A percentile compares a stretch with the other conserved stretches of the same genome.
Conservation (phyloP, 1,284 basidiomycete genomes). For the Fistulinella staudtii region DNA sequence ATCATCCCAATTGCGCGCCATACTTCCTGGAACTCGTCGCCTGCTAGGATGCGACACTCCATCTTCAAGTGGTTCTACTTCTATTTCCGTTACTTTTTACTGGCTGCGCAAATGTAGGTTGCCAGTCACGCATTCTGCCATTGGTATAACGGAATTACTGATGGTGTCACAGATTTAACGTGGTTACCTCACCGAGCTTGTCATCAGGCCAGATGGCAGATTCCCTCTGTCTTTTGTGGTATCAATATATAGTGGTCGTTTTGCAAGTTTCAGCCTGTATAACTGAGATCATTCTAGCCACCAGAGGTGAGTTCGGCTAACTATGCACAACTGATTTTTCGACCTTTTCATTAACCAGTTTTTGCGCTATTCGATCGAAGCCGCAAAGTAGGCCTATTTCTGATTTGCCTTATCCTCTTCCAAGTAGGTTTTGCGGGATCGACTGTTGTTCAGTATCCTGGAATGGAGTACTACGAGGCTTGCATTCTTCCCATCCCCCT, state of each 20-base stretch:
- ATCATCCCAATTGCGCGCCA: neutral
- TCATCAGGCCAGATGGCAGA: constrained; percentile 11
- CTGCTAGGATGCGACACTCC: constrained; percentile 12
- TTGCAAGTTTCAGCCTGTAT: constrained; percentile 5
- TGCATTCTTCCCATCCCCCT: constrained; percentile 11
- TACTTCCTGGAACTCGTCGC: neutral
- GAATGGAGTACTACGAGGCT: constrained; percentile 5
- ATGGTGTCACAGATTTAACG: constrained; percentile 10
- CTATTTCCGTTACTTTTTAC: constrained; percentile 18
- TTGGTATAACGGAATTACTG: neutral
- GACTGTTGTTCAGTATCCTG: neutral
- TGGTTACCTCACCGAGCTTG: constrained; percentile 8
- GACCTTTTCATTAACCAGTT: constrained; percentile 9
- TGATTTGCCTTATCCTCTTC: constrained; percentile 11
- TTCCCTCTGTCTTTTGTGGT: constrained; percentile 14
- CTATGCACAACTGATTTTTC: neutral
- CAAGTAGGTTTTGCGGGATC: neutral
- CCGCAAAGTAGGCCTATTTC: constrained; percentile 8
- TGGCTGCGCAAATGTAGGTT: constrained; percentile 14
- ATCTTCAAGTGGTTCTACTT: constrained; percentile 22
- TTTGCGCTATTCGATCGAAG: constrained; percentile 25
- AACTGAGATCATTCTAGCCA: constrained; percentile 13
- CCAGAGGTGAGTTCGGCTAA: constrained; percentile 15
- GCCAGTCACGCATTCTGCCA: no score
- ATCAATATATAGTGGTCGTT: constrained; percentile 7